Conservation (phyloP, 2,329 filamentous ascomycete species). For the Westerdykella sp. region DNA sequence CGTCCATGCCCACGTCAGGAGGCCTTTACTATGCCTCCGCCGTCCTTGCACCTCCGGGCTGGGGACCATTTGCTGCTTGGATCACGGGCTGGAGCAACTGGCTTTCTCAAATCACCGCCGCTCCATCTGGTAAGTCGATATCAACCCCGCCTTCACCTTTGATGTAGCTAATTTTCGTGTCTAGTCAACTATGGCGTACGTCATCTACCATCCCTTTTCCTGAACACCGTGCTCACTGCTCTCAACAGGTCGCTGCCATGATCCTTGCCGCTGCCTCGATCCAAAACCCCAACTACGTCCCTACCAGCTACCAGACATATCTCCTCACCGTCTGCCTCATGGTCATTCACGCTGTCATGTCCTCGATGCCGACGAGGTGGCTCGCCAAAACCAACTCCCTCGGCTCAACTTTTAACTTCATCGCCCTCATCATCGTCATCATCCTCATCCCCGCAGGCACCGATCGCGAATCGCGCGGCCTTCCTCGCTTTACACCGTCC, state of each 20-base stretch:
- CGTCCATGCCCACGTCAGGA: constrained; percentile 65
- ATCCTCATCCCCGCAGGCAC: constrained; percentile 62
- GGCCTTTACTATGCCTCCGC: constrained; percentile 70
- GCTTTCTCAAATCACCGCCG: constrained; percentile 60
- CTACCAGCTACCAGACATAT: constrained; percentile 61
- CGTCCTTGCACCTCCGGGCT: constrained; percentile 61
- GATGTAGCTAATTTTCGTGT: no score
- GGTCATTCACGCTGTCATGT: constrained; percentile 61
- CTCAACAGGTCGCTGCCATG: constrained; percentile 50
- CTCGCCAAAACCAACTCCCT: constrained; percentile 64
- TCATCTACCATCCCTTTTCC: no score
- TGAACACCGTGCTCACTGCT: no score
- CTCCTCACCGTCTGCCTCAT: constrained; percentile 62
- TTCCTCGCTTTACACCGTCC: constrained; percentile 54
- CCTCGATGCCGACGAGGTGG: constrained; percentile 64
- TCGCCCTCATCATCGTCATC: constrained; percentile 59
- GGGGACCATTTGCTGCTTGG: constrained; percentile 61
- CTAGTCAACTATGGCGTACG: constrained; percentile 54
- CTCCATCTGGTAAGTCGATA: constrained; percentile 43
- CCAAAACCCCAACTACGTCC: constrained; percentile 57
- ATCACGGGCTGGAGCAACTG: constrained; percentile 66
- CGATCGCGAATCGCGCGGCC: constrained; percentile 45
- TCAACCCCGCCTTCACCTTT: no score
- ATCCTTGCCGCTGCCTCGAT: constrained; percentile 66
- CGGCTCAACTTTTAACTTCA: constrained; percentile 65